Evolutionary conservation across 352 stramenopile species (phyloP).

Genomic region (Phytophthora sojae): DNA sequence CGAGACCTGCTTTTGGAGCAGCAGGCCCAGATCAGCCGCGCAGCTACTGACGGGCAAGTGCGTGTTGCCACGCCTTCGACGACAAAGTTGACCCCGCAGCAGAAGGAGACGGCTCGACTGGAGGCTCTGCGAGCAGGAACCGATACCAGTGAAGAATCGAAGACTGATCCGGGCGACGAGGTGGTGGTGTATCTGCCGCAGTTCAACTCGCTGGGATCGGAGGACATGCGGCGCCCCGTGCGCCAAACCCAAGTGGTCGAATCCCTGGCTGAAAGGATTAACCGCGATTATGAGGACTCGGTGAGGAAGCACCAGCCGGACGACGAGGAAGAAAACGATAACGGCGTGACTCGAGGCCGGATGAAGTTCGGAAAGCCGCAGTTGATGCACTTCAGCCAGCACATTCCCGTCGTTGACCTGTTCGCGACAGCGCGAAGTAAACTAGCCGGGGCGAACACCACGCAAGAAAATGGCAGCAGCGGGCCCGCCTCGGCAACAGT

Average conservation of each 20-base stretch:
- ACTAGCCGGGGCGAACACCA: constrained; percentile 24
- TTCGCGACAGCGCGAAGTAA: constrained; percentile 52
- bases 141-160: constrained; percentile 14
- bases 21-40: constrained; percentile 45
- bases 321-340: constrained; percentile 34
- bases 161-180: constrained; percentile 38
- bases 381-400: constrained; percentile 51
- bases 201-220: constrained; percentile 74
- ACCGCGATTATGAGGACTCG: constrained; percentile 60
- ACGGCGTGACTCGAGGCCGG: constrained; percentile 38
- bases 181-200: constrained; percentile 59
- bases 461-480: constrained; percentile 1
- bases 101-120: constrained; percentile 40
- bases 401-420: constrained; percentile 45
- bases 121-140: constrained; percentile 36
- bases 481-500: neutral
- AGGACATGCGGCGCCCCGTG: constrained; percentile 55
- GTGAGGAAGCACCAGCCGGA: constrained; percentile 42
- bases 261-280: constrained; percentile 60
- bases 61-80: constrained; percentile 29
- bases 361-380: constrained; percentile 60
- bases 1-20: constrained; percentile 56
- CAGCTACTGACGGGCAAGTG: constrained; percentile 37
- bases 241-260: constrained; percentile 66
- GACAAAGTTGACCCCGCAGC: constrained; percentile 24